Base-by-base conservation (phyloP, 495 filamentous ascomycete genomes). In the Aspergillus diversus region DNA sequence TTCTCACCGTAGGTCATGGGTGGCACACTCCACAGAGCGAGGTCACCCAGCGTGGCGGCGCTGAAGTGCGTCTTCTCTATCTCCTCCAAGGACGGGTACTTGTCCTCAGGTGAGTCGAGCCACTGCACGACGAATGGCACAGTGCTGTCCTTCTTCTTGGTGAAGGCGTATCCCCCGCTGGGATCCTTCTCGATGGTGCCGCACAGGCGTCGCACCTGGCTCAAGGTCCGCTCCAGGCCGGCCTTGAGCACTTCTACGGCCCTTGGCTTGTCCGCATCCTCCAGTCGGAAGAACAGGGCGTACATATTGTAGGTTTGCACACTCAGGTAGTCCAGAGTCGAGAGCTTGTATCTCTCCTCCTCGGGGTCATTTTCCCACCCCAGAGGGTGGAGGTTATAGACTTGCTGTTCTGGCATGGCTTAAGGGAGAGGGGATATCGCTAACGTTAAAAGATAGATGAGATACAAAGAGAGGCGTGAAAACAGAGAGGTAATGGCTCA, bases 1-100 rank as follows among this genome's bases (percentile, higher is more conserved):
- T 75, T 78, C 59, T 78, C 75, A 16, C 75, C 76, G 63, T 76
- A 79, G 31, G 69, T 71, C 72, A 81, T 77, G 8, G 73, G 71
- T 5, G 58, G 53, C 46, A 70, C 65, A 47, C 71, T 72, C 73
- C 72, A 74, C 37, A 63, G 47, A 7, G 55, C 60, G 33, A 73
- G 63, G 49, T 80, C 69, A 27, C 77, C 73, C 13, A 71, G 49
- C 13, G 32, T 12, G 0, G 60, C 54, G 12, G 59, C 57, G 32
- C 62, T 17, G 59, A 63, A 71, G 33, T 69, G 56, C 5, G 46
- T 27, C 31, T 63, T 27, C 5, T 34, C 49, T 5, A 71, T 63
- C 21, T 69, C 56, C 9, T 69, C 62, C 31, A 67, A 61, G 1
- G 66, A 62, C 15, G 64, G 64, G 33, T 61, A 67, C 4, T 75